phyloP scores from a whole-genome alignment of 371 early-diverging fungal genomes.

The Nematocida sp. region DNA sequence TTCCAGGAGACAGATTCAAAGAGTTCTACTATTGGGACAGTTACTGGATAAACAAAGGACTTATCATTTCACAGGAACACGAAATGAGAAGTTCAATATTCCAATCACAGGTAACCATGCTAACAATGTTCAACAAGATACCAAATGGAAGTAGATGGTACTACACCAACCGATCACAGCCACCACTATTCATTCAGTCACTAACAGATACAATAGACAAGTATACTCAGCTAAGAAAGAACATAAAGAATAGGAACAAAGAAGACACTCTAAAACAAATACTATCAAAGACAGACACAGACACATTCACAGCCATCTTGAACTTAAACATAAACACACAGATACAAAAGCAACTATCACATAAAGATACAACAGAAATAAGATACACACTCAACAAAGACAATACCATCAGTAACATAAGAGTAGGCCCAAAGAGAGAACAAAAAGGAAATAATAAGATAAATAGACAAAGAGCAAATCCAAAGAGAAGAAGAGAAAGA shows the following conservation, averaged over 20 bases:
- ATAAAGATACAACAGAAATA: neutral
- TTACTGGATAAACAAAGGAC: constrained; percentile 73
- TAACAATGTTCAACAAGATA: constrained; percentile 71
- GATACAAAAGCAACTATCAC: neutral
- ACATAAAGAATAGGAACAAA: neutral
- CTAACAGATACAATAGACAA: constrained; percentile 22
- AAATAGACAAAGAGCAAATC: too few species aligned
- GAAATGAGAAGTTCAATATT: constrained; percentile 68
- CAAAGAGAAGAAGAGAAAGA: too few species aligned
- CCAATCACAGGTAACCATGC: constrained; percentile 69
- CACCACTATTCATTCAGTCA: constrained; percentile 66
- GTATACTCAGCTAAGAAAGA: neutral
- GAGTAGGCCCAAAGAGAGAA: neutral
- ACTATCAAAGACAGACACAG: neutral
- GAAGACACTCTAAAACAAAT: neutral
- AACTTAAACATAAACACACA: too few species aligned
- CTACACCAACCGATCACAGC: constrained; percentile 76
- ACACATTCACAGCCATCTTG: too few species aligned
- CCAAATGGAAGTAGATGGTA: constrained; percentile 79
- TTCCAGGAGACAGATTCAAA: constrained; percentile 79
- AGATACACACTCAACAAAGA: neutral
- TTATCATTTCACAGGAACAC: constrained; percentile 68
- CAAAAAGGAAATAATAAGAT: neutral
- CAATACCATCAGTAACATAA: neutral
- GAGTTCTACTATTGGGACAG: constrained; percentile 85